These are phyloP conservation scores for Rhodomyrtus psidioides DNA, from an alignment of 441 rosid genomes.

Conservation along the genomic window DNA sequence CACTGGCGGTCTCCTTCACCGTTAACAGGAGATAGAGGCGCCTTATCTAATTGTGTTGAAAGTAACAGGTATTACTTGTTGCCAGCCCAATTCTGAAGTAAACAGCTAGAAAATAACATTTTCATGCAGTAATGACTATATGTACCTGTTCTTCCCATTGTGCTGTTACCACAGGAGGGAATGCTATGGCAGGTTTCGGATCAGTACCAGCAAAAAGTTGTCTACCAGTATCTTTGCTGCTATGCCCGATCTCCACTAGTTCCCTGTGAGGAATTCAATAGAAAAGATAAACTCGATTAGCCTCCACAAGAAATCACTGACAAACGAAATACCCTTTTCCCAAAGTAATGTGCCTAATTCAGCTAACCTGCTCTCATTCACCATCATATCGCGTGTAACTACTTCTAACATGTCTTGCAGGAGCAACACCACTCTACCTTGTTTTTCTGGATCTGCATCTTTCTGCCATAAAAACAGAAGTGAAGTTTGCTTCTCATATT, in stretches of 20 bases:
- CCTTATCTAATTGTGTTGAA: constrained; percentile 47
- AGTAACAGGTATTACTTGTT: not conserved
- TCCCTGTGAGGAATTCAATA: constrained; percentile 43
- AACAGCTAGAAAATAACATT: not conserved
- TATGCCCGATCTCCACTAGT: constrained; percentile 74
- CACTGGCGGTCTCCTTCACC: constrained; percentile 86
- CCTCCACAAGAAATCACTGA: not conserved
- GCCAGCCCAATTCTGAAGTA: not conserved
- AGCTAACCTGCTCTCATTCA: constrained; percentile 80
- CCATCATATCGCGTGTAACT: constrained; percentile 93
- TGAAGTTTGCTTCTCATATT: not conserved
- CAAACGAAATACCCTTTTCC: not conserved
- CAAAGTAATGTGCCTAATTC: constrained; percentile 7
- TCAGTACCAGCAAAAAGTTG: constrained; percentile 93
- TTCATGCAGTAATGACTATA: not conserved
- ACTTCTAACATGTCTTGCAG: constrained; percentile 98
- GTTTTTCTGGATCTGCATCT: constrained; percentile 75
- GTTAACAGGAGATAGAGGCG: constrained; percentile 94
- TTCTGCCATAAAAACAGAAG: constrained; percentile 48
- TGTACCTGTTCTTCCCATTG: constrained; percentile 97
- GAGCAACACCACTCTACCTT: constrained; percentile 67
- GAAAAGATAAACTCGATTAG: not conserved
- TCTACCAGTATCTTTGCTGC: constrained; percentile 88
- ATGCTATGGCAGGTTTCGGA: constrained; percentile 71
- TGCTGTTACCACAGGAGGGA: constrained; percentile 75